phyloP scores from a whole-genome alignment of 495 filamentous ascomycete species.

The Tuber melanosporum region DNA sequence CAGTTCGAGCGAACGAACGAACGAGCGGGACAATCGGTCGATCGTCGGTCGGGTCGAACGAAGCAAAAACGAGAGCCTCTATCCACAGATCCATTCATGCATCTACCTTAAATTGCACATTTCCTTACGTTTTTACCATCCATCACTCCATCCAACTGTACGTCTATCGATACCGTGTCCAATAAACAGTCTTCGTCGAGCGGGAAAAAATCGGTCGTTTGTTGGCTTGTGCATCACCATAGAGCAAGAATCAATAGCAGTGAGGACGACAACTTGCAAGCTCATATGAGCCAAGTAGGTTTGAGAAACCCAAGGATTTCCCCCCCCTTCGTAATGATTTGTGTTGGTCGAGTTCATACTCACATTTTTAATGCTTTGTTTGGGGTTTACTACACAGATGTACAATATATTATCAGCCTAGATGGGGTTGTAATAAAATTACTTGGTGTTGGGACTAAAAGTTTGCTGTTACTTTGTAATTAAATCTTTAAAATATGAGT shows the following conservation, averaged over 20 bases:
- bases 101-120: conserved; percentile 5
- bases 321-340: neutral
- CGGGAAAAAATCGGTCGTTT: neutral
- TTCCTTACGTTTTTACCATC: conserved; percentile 6
- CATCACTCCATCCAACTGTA: conserved; percentile 3
- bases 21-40: conserved; percentile 30
- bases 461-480: neutral
- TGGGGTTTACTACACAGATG: neutral
- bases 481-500: neutral
- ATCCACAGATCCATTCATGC: conserved; percentile 3
- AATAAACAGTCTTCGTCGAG: neutral
- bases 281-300: neutral
- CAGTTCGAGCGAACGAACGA: conserved; percentile 41
- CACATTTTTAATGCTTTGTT: conserved; percentile 1
- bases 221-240: neutral
- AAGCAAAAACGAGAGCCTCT: conserved; percentile 5
- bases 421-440: neutral
- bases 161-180: neutral
- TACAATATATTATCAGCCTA: neutral
- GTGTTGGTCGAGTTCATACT: neutral
- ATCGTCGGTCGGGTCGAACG: conserved; percentile 36
- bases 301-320: conserved; percentile 1
- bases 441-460: neutral
- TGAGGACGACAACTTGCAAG: neutral
- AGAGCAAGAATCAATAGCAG: neutral